These are phyloP conservation scores for Gyromitra esculenta DNA, from an alignment of 2,329 filamentous ascomycete genomes.

Conservation along the genomic window DNA sequence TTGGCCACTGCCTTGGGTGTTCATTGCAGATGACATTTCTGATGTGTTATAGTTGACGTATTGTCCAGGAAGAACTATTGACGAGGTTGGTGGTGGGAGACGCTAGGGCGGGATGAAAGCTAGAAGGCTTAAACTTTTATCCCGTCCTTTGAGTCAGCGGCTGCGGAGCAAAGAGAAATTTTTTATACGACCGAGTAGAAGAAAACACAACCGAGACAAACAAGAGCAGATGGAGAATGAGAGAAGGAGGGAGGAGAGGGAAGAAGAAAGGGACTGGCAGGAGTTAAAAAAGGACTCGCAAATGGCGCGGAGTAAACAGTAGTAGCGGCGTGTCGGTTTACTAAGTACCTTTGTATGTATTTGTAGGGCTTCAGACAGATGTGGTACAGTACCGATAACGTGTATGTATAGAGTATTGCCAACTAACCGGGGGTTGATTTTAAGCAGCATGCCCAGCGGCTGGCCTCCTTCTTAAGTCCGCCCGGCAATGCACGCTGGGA, in stretches of 20 bases:
- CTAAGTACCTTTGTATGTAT: constrained; percentile 18
- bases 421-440: neutral
- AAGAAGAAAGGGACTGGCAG: neutral
- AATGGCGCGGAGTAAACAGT: constrained; percentile 21
- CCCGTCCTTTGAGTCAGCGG: constrained; percentile 23
- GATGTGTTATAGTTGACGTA: neutral
- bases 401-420: constrained; percentile 2
- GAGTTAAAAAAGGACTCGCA: constrained; percentile 26
- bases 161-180: neutral
- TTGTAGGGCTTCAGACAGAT: constrained; percentile 20
- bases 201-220: constrained; percentile 4
- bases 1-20: constrained; percentile 6
- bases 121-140: neutral
- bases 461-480: constrained; percentile 13
- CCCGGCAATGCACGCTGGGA: neutral
- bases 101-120: neutral
- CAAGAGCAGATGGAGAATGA: neutral
- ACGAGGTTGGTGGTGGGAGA: constrained; percentile 1
- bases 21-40: constrained; percentile 24
- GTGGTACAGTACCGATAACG: constrained; percentile 16
- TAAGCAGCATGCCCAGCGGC: constrained; percentile 9
- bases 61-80: neutral
- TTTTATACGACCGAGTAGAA: neutral
- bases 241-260: neutral
- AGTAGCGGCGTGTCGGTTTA: constrained; percentile 27